Conservation (phyloP, 2,329 filamentous ascomycete genomes). For the Cadophora sp. region DNA sequence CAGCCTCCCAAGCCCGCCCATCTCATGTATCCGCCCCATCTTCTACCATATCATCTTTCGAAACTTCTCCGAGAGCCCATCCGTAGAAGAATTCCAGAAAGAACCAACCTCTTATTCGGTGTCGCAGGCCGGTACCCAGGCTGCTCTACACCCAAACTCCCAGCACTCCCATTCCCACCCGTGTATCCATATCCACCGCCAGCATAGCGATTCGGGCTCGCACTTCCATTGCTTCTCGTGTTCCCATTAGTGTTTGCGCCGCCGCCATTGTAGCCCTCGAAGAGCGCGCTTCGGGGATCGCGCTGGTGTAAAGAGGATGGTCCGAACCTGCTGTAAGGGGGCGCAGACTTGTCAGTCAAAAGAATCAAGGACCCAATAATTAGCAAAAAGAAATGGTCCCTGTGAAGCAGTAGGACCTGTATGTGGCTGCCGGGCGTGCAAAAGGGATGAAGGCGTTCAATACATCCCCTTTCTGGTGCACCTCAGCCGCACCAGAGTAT, state of each 20-base stretch:
- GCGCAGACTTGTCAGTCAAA: slow-evolving; percentile 12
- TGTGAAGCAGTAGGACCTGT: not conserved
- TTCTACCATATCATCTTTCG: slow-evolving; percentile 1
- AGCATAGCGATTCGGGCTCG: slow-evolving; percentile 21
- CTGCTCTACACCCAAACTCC: slow-evolving; percentile 41
- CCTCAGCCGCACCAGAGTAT: not conserved
- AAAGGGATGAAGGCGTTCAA: slow-evolving; percentile 6
- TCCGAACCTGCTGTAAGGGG: slow-evolving; percentile 60
- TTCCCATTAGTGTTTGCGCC: slow-evolving; percentile 48
- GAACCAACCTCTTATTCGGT: slow-evolving; percentile 70
- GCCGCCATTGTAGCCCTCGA: slow-evolving; percentile 73
- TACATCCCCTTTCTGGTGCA: not conserved
- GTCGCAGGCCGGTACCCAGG: slow-evolving; percentile 69
- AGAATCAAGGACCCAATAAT: not conserved
- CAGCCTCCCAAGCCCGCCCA: not conserved
- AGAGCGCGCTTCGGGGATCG: slow-evolving; percentile 74
- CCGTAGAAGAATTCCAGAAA: not conserved
- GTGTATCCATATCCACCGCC: slow-evolving; percentile 59
- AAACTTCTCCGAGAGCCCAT: not conserved
- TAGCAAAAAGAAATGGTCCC: not conserved
- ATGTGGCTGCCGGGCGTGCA: not conserved
- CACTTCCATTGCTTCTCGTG: slow-evolving; percentile 46
- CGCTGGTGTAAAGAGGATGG: slow-evolving; percentile 75
- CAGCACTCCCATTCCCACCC: slow-evolving; percentile 44
- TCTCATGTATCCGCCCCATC: not conserved